phyloP scores from a whole-genome alignment of 2,329 filamentous ascomycete species.

The Pyrenochaeta sp. region DNA sequence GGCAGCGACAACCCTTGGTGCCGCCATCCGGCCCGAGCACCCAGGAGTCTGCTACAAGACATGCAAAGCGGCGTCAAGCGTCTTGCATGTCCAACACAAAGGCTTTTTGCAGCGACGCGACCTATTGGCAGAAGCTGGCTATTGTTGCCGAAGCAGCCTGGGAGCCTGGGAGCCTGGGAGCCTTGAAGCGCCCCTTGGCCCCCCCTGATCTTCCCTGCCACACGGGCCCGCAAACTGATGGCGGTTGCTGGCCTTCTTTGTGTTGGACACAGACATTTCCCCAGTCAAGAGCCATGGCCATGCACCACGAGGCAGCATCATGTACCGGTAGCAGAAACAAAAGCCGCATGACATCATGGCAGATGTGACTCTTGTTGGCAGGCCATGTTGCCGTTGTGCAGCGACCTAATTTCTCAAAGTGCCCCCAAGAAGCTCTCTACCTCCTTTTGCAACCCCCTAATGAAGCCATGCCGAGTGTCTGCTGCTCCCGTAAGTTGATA shows the following conservation, averaged over 20 bases:
- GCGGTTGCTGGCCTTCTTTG: slow-evolving; percentile 25
- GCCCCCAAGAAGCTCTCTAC: background rate
- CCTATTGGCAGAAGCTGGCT: slow-evolving; percentile 22
- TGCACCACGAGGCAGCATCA: slow-evolving; percentile 24
- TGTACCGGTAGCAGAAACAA: slow-evolving; percentile 1
- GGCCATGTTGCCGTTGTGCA: background rate
- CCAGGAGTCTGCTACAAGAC: slow-evolving; percentile 20
- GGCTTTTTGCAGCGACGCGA: slow-evolving; percentile 7
- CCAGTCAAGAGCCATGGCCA: slow-evolving; percentile 12
- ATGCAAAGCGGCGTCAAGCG: slow-evolving; percentile 11
- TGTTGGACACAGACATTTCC: slow-evolving; percentile 22
- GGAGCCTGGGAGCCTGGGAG: background rate
- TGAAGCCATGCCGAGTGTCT: background rate
- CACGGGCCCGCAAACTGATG: slow-evolving; percentile 30
- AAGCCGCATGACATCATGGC: slow-evolving; percentile 27
- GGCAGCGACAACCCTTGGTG: slow-evolving; percentile 28
- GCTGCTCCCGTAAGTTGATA: background rate
- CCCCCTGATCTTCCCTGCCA: slow-evolving; percentile 34
- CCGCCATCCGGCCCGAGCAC: slow-evolving; percentile 28
- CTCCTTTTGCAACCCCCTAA: background rate
- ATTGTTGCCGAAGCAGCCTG: slow-evolving; percentile 7
- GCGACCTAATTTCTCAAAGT: slow-evolving; percentile 1
- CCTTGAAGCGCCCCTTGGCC: slow-evolving; percentile 14
- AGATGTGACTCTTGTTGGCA: background rate
- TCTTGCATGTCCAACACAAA: slow-evolving; percentile 20